These are phyloP conservation scores for Cytospora piceae DNA, from an alignment of 2,329 filamentous ascomycete genomes.

Conservation along the genomic window DNA sequence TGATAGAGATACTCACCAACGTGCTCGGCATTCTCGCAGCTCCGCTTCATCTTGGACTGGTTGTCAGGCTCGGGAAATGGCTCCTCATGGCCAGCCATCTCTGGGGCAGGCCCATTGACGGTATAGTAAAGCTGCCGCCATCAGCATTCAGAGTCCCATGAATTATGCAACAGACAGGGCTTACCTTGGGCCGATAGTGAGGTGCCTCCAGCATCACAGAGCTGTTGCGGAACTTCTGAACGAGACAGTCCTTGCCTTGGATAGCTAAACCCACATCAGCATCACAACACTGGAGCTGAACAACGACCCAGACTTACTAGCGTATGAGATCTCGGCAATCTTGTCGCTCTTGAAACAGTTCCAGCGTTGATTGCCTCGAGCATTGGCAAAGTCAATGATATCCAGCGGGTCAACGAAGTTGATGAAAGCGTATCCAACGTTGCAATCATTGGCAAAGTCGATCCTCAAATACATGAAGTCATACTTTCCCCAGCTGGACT, in stretches of 20 bases:
- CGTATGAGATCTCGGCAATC: conserved; percentile 88
- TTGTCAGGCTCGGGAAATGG: conserved; percentile 81
- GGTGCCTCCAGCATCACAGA: conserved; percentile 89
- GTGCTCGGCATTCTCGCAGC: conserved; percentile 83
- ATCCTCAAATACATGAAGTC: conserved; percentile 97
- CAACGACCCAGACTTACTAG: conserved; percentile 63
- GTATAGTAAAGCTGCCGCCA: conserved; percentile 55
- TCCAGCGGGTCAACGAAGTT: conserved; percentile 83
- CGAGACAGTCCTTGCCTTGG: conserved; percentile 86
- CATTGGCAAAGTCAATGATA: conserved; percentile 74
- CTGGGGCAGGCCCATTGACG: conserved; percentile 50
- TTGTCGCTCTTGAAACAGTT: conserved; percentile 84
- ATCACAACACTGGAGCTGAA: not conserved
- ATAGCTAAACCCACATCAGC: conserved; percentile 63
- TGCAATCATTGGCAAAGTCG: conserved; percentile 82
- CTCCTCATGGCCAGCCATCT: conserved; percentile 71
- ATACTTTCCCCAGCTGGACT: conserved; percentile 78
- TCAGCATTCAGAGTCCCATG: conserved; percentile 27
- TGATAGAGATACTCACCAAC: conserved; percentile 63
- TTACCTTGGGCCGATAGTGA: conserved; percentile 82
- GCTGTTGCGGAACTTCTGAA: conserved; percentile 96
- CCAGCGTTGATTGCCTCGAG: conserved; percentile 74
- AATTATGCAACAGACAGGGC: conserved; percentile 18
- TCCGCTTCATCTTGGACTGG: conserved; percentile 82
- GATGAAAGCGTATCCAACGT: conserved; percentile 96